Evolutionary conservation across 768 basidiomycete genomes (phyloP).

Genomic region (Macrocybe gigantea): DNA sequence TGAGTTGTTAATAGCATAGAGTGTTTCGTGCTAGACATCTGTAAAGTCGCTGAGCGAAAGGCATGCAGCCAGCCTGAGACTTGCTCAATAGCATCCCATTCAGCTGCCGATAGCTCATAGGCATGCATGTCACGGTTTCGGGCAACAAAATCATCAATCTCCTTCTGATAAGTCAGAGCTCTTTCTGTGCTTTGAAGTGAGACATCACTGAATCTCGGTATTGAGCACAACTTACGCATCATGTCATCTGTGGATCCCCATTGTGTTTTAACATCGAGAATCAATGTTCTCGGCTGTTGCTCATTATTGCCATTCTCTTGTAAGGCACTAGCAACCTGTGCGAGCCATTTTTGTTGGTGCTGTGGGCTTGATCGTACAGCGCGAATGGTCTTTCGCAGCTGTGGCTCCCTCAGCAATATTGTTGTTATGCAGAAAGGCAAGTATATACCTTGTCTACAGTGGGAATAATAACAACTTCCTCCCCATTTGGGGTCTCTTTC

Average conservation of each 20-base stretch:
- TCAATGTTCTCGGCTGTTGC: slow-evolving; percentile 15
- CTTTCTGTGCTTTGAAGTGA: slow-evolving; percentile 4
- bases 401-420: background rate
- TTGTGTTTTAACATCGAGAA: slow-evolving; percentile 21
- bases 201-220: background rate
- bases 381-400: slow-evolving; percentile 21
- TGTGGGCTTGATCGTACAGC: slow-evolving; percentile 18
- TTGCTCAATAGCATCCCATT: slow-evolving; percentile 15
- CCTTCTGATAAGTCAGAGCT: slow-evolving; percentile 9
- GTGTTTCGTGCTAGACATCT: slow-evolving; percentile 27
- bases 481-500: too few species aligned
- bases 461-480: too few species aligned
- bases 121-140: slow-evolving; percentile 9
- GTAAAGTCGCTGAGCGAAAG: slow-evolving; percentile 17
- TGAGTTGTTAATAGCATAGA: slow-evolving; percentile 26
- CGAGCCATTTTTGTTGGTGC: slow-evolving; percentile 11
- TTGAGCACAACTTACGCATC: slow-evolving; percentile 13
- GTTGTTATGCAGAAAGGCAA: too few species aligned
- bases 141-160: slow-evolving; percentile 12
- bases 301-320: background rate
- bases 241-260: slow-evolving; percentile 26
- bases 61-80: slow-evolving; percentile 15
- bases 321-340: slow-evolving; percentile 7
- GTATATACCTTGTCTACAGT: too few species aligned
- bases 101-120: slow-evolving; percentile 8